phyloP scores from a whole-genome alignment of 768 basidiomycete species.

The Leccinum fibrillosum region DNA sequence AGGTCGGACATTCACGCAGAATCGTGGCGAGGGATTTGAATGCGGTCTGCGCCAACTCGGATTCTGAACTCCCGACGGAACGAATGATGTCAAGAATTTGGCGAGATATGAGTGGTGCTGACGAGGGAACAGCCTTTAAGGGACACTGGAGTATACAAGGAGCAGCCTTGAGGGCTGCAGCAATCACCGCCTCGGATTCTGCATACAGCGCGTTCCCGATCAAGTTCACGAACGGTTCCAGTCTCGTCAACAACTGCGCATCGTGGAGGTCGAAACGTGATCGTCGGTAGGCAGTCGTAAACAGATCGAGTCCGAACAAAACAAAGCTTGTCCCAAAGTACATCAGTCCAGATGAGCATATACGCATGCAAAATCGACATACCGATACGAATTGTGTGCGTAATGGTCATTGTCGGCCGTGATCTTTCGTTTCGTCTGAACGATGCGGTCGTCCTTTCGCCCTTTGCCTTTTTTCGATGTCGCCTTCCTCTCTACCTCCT shows the following conservation, averaged over 20 bases:
- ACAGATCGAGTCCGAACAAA: constrained; percentile 86
- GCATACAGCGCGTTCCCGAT: constrained; percentile 95
- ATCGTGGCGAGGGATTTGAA: constrained; percentile 83
- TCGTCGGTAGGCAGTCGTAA: constrained; percentile 82
- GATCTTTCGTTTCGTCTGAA: constrained; percentile 73
- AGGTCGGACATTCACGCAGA: constrained; percentile 82
- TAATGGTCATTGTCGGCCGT: constrained; percentile 63
- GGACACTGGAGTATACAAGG: constrained; percentile 84
- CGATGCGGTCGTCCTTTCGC: constrained; percentile 55
- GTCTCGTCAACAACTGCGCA: constrained; percentile 64
- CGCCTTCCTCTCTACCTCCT: constrained; percentile 45
- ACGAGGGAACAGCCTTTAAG: constrained; percentile 65
- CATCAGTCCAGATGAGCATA: background rate
- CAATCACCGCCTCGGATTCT: constrained; percentile 67
- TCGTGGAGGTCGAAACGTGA: constrained; percentile 85
- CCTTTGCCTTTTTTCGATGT: constrained; percentile 30
- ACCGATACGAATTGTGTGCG: constrained; percentile 86
- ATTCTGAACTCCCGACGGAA: constrained; percentile 81
- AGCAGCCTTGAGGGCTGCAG: constrained; percentile 48
- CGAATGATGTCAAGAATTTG: constrained; percentile 84
- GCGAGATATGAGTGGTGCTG: constrained; percentile 77
- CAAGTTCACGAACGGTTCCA: constrained; percentile 82
- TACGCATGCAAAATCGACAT: constrained; percentile 15
- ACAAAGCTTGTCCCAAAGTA: constrained; percentile 58
- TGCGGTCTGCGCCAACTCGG: constrained; percentile 85